These are phyloP conservation scores for Candida nemodendra DNA, from an alignment of 805 yeast genomes.

Conservation along the genomic window DNA sequence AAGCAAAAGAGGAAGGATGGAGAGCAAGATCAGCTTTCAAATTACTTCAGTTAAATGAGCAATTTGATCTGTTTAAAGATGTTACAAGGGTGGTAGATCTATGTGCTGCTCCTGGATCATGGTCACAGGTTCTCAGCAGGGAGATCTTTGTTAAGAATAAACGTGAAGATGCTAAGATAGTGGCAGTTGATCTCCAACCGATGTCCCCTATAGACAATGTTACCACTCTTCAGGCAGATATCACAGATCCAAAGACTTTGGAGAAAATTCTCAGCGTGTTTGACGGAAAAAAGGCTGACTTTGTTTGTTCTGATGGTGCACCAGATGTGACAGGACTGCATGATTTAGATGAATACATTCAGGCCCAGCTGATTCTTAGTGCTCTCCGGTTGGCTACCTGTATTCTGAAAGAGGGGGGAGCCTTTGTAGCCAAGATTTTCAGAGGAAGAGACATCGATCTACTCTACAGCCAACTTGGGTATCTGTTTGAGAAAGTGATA, in stretches of 20 bases:
- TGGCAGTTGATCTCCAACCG: slow-evolving; percentile 95
- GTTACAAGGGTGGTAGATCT: slow-evolving; percentile 87
- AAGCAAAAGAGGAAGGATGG: slow-evolving; percentile 98
- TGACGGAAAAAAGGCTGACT: slow-evolving; percentile 91
- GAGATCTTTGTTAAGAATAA: slow-evolving; percentile 46
- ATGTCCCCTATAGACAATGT: slow-evolving; percentile 96
- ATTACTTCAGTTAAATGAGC: slow-evolving; percentile 84
- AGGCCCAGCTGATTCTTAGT: slow-evolving; percentile 87
- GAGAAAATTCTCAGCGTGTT: slow-evolving; percentile 72
- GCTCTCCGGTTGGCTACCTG: slow-evolving; percentile 92
- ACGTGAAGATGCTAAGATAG: slow-evolving; percentile 53
- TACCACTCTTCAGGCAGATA: slow-evolving; percentile 90
- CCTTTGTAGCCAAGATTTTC: slow-evolving; percentile 94
- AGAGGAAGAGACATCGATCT: slow-evolving; percentile 95
- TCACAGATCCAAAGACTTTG: slow-evolving; percentile 91
- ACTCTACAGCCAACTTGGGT: slow-evolving; percentile 87
- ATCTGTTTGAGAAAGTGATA: slow-evolving; percentile 77
- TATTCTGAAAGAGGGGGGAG: slow-evolving; percentile 83
- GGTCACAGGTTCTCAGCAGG: slow-evolving; percentile 92
- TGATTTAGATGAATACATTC: slow-evolving; percentile 94
- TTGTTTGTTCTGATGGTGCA: slow-evolving; percentile 96
- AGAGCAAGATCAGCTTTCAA: slow-evolving; percentile 97
- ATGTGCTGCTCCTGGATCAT: slow-evolving; percentile 98
- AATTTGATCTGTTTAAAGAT: slow-evolving; percentile 75
- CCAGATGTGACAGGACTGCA: slow-evolving; percentile 98